Conservation (phyloP, 371 early-diverging fungal genomes). For the Globomyces sp. region DNA sequence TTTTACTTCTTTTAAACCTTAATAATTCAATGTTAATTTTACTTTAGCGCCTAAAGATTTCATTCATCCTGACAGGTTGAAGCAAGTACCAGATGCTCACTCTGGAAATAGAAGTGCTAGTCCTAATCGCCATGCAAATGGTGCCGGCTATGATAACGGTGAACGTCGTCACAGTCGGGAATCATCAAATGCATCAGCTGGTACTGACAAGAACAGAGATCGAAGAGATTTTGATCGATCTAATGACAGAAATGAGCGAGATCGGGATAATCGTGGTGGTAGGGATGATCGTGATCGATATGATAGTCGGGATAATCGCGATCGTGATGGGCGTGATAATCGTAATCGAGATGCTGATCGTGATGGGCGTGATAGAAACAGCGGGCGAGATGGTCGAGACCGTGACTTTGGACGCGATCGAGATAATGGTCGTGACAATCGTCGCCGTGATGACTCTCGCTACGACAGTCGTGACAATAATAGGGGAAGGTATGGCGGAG, state of each 20-base stretch:
- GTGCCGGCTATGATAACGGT: too few species aligned
- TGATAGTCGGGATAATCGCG: neutral
- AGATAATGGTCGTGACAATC: neutral
- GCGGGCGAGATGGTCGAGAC: neutral
- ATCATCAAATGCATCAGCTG: too few species aligned
- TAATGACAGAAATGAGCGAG: neutral
- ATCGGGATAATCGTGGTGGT: neutral
- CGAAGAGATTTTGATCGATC: too few species aligned
- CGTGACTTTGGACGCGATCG: neutral
- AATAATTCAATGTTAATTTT: too few species aligned
- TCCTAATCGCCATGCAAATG: too few species aligned
- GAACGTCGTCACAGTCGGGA: too few species aligned
- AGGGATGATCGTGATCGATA: neutral
- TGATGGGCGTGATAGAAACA: neutral
- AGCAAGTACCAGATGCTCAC: too few species aligned
- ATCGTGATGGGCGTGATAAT: neutral
- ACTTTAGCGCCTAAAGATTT: too few species aligned
- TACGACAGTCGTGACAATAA: neutral
- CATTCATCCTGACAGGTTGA: too few species aligned
- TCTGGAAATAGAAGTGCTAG: too few species aligned
- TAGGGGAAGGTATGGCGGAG: neutral
- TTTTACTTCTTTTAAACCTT: too few species aligned
- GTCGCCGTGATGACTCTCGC: neutral
- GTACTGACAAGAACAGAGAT: too few species aligned
- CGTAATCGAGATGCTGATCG: neutral